These are phyloP conservation scores for Fusarium fracticaudum DNA, from an alignment of 2,329 filamentous ascomycete genomes.

Conservation along the genomic window DNA sequence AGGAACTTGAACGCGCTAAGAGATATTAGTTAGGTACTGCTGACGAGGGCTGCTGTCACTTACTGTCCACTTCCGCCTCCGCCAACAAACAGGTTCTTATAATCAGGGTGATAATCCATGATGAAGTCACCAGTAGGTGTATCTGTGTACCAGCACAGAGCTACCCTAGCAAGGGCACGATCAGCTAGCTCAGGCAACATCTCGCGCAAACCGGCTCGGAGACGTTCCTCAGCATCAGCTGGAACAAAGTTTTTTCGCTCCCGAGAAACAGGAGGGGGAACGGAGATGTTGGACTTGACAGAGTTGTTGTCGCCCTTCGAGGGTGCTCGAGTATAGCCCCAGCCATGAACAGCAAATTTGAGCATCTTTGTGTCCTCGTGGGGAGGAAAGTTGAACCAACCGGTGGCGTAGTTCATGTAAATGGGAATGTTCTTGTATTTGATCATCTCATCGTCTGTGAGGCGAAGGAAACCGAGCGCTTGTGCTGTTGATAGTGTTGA, in stretches of 20 bases:
- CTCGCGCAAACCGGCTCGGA: constrained; percentile 16
- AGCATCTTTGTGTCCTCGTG: constrained; percentile 28
- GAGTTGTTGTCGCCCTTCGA: not conserved
- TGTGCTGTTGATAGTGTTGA: constrained; percentile 27
- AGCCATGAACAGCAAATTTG: constrained; percentile 33
- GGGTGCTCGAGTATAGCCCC: constrained; percentile 30
- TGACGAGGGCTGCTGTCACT: not conserved
- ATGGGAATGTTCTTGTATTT: constrained; percentile 30
- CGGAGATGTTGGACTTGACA: constrained; percentile 3
- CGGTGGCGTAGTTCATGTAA: constrained; percentile 32
- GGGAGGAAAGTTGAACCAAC: constrained; percentile 39
- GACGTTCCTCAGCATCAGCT: constrained; percentile 18
- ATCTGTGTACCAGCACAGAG: constrained; percentile 35
- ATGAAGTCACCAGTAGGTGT: constrained; percentile 37
- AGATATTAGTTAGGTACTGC: not conserved
- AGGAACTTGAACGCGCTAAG: constrained; percentile 33
- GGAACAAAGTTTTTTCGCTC: constrained; percentile 28
- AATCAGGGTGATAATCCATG: constrained; percentile 36
- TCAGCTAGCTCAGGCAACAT: constrained; percentile 34
- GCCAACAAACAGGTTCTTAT: constrained; percentile 28
- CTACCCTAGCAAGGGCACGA: constrained; percentile 5
- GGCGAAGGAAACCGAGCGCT: constrained; percentile 24
- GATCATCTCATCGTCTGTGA: constrained; percentile 22
- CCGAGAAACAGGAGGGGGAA: not conserved
- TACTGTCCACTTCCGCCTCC: constrained; percentile 36